These are phyloP conservation scores for Lumnitzera littorea DNA, from an alignment of 345 rosid species.

Conservation along the genomic window DNA sequence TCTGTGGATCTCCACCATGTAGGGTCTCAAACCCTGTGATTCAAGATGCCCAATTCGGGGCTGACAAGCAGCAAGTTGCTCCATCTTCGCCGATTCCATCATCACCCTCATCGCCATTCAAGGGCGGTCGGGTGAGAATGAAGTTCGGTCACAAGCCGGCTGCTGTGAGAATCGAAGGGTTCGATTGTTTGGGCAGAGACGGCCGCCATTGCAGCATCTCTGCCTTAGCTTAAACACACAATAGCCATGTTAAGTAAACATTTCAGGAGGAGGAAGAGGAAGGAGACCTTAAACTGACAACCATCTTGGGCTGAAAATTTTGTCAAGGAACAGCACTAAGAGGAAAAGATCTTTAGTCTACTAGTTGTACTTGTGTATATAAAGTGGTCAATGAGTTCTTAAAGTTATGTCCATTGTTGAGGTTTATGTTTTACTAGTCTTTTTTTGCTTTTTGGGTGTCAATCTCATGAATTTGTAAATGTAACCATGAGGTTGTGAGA, in stretches of 20 bases:
- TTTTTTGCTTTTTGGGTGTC: background rate
- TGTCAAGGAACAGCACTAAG: conserved; percentile 1
- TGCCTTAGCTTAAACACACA: conserved; percentile 12
- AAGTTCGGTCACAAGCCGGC: conserved; percentile 14
- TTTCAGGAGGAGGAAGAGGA: background rate
- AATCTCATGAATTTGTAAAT: conserved; percentile 8
- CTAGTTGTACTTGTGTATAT: conserved; percentile 6
- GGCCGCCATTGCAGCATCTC: conserved; percentile 19
- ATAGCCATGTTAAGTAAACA: background rate
- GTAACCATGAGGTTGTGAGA: conserved; percentile 14
- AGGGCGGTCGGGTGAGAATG: conserved; percentile 12
- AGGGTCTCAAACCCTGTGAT: conserved; percentile 19
- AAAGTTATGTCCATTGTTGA: conserved; percentile 3
- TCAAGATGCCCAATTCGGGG: conserved; percentile 17
- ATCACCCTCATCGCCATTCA: conserved; percentile 5
- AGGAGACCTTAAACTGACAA: background rate
- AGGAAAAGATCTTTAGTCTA: conserved; percentile 4
- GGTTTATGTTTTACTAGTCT: background rate
- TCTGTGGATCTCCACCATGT: conserved; percentile 20
- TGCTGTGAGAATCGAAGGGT: conserved; percentile 18
- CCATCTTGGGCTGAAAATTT: background rate
- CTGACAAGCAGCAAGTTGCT: background rate
- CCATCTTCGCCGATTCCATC: conserved; percentile 6
- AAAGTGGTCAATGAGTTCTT: background rate
- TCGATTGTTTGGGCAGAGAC: conserved; percentile 17